These are phyloP conservation scores for Cladorrhinum samala DNA, from an alignment of 495 filamentous ascomycete species.

Conservation along the genomic window DNA sequence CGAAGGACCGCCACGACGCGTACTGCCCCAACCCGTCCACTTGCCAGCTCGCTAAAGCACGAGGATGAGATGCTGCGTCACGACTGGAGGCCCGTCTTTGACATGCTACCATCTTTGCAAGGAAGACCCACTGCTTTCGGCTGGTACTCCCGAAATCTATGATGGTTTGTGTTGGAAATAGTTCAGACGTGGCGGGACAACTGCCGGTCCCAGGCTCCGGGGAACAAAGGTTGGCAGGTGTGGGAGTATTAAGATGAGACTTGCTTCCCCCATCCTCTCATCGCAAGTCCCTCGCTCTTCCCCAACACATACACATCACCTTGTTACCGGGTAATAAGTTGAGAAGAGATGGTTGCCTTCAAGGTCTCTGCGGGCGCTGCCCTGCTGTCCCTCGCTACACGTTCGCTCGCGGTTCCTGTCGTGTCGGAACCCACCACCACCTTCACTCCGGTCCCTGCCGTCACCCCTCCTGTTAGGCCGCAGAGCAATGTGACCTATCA, in stretches of 20 bases:
- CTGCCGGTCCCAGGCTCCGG: not conserved
- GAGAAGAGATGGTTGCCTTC: slow-evolving; percentile 8
- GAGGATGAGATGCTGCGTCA: not conserved
- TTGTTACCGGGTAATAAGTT: not conserved
- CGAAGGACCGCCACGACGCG: too few species aligned
- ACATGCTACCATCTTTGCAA: too few species aligned
- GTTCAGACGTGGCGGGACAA: not conserved
- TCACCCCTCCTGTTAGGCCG: slow-evolving; percentile 19
- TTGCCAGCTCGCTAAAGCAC: too few species aligned
- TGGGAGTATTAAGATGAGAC: not conserved
- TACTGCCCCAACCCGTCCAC: too few species aligned
- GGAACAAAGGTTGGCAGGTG: not conserved
- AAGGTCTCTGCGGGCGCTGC: slow-evolving; percentile 12
- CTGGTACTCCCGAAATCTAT: too few species aligned
- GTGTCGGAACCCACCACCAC: slow-evolving; percentile 34
- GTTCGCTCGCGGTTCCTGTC: slow-evolving; percentile 25
- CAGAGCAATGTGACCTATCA: slow-evolving; percentile 41
- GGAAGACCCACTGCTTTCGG: too few species aligned
- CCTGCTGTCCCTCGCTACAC: slow-evolving; percentile 17
- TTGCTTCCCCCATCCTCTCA: not conserved
- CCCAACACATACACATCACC: not conserved
- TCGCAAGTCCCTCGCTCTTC: not conserved
- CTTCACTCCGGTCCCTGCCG: slow-evolving; percentile 18
- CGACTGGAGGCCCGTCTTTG: not conserved
- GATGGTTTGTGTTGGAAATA: too few species aligned